Evolutionary conservation across 2,329 filamentous ascomycete genomes (phyloP), one percentile per base, ranked within the genome.

Genomic region (Xylariaceae sp.): DNA sequence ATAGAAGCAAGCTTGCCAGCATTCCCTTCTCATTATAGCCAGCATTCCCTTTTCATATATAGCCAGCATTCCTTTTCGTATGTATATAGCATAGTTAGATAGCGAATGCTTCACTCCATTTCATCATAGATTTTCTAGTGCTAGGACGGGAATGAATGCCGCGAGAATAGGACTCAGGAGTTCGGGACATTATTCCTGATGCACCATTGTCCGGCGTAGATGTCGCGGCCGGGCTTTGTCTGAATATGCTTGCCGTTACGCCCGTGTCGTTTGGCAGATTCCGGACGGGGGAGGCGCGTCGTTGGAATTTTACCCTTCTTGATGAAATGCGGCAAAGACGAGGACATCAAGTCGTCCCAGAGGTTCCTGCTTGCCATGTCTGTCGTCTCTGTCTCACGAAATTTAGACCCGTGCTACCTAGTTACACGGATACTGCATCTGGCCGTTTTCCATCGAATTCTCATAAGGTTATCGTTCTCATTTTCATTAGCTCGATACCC

Each of bases 181-280:
- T 17, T 17, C 5, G 56, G 17, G 48, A 39, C 49, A 30, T 8
- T 3, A 56, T 30, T 1, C 10, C 18, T 3, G 48, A 34, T 4
- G 56, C 54, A 39, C 39, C 47, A 39, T 53, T 59, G 15, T 45
- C 6, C 10, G 55, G 34, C 6, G 58, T 61, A 9, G 17, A 17
- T 17, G 58, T 34, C 2, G 62, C 56, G 13, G 54, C 37, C 18
- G 62, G 56, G 7, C 55, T 51, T 47, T 71, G 67, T 11, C 17
- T 17, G 17, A 17, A 17, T 17, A 17, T 17, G 17, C 17, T 17
- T 17, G 17, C 17, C 17, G 17, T 17, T 17, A 17, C 75, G 39
- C 80, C 82, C 8, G 79, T 83, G 64, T 78, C 79, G 65, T 84
- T 88, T 64, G 74, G 79, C 87, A 90, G 59, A 79, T 73, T 47